Base-by-base conservation (phyloP, 768 basidiomycete genomes). In the Hericium erinaceus region DNA sequence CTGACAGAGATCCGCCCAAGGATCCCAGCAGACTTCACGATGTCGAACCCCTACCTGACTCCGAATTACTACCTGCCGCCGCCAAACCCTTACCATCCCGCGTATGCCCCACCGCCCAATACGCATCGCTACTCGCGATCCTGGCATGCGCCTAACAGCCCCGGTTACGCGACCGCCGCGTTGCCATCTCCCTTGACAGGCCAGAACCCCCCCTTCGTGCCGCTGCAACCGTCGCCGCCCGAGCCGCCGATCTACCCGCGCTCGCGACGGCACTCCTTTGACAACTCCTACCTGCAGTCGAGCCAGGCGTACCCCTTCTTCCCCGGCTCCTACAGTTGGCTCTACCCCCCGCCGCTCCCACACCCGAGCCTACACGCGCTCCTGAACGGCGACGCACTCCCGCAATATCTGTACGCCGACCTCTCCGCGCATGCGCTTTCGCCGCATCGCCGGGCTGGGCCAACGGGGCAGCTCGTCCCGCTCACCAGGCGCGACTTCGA, bases 351-450 rank as follows among this genome's bases (percentile, higher is more conserved):
- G 16, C 52, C 58, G 10, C 60, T 63, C n/a, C 60, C 62, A 22
- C 60, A n/a, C 20, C 60, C 62, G 2, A 54, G 56, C 51, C 33
- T 63, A 2, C 60, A 63, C 48, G 56, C 58, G 41, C 41, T 63
- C 9, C 41, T 63, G 48, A 59, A 63, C 48, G 62, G 62, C n/a
- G 60, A 56, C 9, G 48, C 57, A 38, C 2, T 51, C 53, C 49
- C 60, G 8, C 57, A 44, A 0, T 55, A 51, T 15, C 52, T 63
- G 12, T 18, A 44, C 39, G 11, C 58, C 52, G 56, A 63, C 39
- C 56, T 63, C 33, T 52, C 48, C 24, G 26, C 16, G n/a, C 33
- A 50, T 0, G 57, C 63, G 15, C 28, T 61, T 15, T 48, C 28
- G 16, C 48, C 62, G 41, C 60, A 56, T 37, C 15, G 39, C 37